Evolutionary conservation across 371 early-diverging fungal genomes (phyloP), one percentile per base, ranked within the genome.

Genomic region (Mucor piriformis): DNA sequence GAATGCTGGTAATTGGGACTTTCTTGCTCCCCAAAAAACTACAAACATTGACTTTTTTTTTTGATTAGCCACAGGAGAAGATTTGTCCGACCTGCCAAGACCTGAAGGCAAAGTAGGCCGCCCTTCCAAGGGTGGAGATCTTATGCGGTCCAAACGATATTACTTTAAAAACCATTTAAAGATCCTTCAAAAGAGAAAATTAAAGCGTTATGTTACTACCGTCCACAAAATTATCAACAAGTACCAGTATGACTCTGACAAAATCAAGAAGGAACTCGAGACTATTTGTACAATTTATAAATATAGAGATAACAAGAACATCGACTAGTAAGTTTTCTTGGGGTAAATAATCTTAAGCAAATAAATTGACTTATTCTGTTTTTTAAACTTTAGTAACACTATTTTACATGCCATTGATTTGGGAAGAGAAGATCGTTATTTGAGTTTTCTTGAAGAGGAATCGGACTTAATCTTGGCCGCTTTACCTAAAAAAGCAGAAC

Each of bases 141-240:
- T 18, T 3, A n/a, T 59, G 0, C 50, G 51, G 1, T 42, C 59
- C 10, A 50, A 59, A 33, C 18, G 59, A 43, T 59, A 59, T 20
- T 59, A 59, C 8, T 34, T 44, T 4, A 59, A 59, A 6, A 59
- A 59, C 8, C 59, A 59, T 35, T 21, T 59, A 5, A 13, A 50
- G 8, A 20, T 51, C 0, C n/a, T 59, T 15, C 43, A 51, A 24
- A 59, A 59, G 21, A 13, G 59, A 23, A 59, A 44, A 51, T 2
- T 59, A 15, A 40, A 43, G 29, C 15, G 59, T 11, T 59, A 59
- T 44, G 13, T 18, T 15, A 33, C 25, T 3, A 59, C 50, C 44
- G 59, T 59, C 2, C 33, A 42, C 12, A 51, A 59, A 21, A 11
- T 32, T 23, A 12, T 51, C 3, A 10, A 3, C 0, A 21, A 42